Evolutionary conservation across 805 yeast species (phyloP), one percentile per base, ranked within the genome.

Genomic region (Yamadazyma sp.): DNA sequence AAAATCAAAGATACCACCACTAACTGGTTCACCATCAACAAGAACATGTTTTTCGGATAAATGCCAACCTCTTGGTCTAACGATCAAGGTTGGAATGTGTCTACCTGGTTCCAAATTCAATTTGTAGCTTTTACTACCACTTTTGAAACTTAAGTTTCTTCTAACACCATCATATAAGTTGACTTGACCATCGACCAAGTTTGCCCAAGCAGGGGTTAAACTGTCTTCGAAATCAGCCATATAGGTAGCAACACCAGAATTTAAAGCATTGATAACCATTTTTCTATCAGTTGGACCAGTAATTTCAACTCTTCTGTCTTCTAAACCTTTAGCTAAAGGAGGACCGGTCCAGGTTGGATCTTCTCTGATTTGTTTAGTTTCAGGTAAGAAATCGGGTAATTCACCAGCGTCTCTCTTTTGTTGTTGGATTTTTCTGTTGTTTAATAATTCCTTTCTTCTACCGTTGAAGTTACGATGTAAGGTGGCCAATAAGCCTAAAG

Each of bases 21-120:
- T 70, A 30, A 84, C 78, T 33, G 89, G 87, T 59, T 80, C 86
- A 39, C 80, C 84, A 54, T 82, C 89, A 39, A 83, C 76, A 33
- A 70, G 52, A 31, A 84, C 68, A 53, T 84, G 94, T 56, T 74
- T 72, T 56, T 84, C 94, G 23, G 69, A 78, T 75, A 84, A 72
- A 58, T 84, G 94, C 89, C 91, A 83, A 33, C 94, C 93, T 68
- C 94, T 75, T 54, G 94, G 94, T 68, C 94, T 76, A 38, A 83
- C 88, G 56, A 84, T 81, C 56, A 84, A 64, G 28, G 88, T 84
- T 42, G 91, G 91, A 34, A 81, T 69, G 53, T 80, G 80, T 56
- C 73, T 70, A 36, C 70, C 73, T 38, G 68, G 68, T 41, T 65
- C 66, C 50, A 53, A 62, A 50, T 70, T 62, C 50, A 70, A 65